A percentile compares a stretch with the other conserved stretches of the same genome.
phyloP scores from a whole-genome alignment of 352 stramenopile genomes.

The Phytophthora pisi region DNA sequence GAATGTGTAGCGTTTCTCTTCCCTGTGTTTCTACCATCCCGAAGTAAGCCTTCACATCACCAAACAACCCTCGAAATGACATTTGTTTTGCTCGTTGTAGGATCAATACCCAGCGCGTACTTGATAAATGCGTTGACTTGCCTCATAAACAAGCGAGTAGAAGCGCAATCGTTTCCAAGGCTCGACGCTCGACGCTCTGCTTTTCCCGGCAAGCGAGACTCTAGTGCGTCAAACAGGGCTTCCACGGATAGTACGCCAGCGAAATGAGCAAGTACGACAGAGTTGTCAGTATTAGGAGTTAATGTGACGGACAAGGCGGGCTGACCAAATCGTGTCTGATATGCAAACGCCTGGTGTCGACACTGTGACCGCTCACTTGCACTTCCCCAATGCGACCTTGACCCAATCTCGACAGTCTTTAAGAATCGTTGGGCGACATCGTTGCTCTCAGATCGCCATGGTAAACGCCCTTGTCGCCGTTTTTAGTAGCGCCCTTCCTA shows the following conservation, averaged over 20 bases:
- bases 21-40: conserved; percentile 10
- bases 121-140: conserved; percentile 7
- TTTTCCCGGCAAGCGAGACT: not conserved
- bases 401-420: conserved; percentile 6
- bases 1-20: conserved; percentile 9
- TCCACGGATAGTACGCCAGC: not conserved
- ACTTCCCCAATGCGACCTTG: conserved; percentile 4
- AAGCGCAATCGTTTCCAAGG: conserved; percentile 5
- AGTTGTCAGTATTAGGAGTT: conserved; percentile 1
- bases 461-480: conserved; percentile 1
- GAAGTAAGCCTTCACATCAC: conserved; percentile 4
- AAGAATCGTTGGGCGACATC: conserved; percentile 1
- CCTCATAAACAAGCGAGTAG: not conserved
- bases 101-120: conserved; percentile 1
- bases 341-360: conserved; percentile 3
- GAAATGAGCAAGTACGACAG: not conserved
- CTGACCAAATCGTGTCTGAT: conserved; percentile 12
- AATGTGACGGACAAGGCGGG: conserved; percentile 11
- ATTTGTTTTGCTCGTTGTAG: not conserved
- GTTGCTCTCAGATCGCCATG: not conserved
- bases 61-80: not conserved
- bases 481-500: conserved; percentile 3
- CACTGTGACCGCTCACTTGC: conserved; percentile 7
- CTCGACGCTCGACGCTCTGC: not conserved
- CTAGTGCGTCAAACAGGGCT: conserved; percentile 2